Evolutionary conservation across 352 stramenopile genomes (phyloP), one percentile per base, ranked within the genome.

Genomic region (Phytophthora megakarya): DNA sequence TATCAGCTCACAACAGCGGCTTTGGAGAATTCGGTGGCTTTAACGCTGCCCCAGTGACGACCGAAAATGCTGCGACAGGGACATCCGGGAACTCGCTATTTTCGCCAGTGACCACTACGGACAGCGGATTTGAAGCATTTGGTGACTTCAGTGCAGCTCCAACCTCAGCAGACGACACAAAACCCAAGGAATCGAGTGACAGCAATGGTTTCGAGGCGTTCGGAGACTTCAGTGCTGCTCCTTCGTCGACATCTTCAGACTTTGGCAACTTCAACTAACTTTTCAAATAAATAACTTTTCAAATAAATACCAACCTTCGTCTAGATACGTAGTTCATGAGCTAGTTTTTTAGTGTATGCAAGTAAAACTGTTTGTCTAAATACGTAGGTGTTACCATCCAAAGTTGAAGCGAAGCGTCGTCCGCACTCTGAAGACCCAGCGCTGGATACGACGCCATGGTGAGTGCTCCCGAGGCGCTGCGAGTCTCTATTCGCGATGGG

Each of bases 391-490:
- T n/a, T n/a, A n/a, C n/a, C n/a, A 39, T 69, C 55, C 16, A 19
- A 39, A 44, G 53, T 70, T 62, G 53, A 66, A 71, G 53, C 23
- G 63, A 77, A 80, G 58, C 61, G 72, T 66, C 65, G 73, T 61
- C 19, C 12, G 30, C 13, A 32, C 23, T 49, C 37, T 5, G 39
- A 25, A n/a, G n/a, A n/a, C 16, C 3, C 6, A 43, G 44, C 45
- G 18, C 39, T 15, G 26, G 62, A 60, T 63, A 45, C 33, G 48
- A 61, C 61, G 40, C 19, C 44, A 93, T 92, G 82, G 82, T 93
- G 66, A 90, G 81, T 56, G 82, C 75, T 2, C 61, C 67, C 3
- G 86, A 92, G 52, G 84, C 82, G 45, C 80, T 82, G 21, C 72
- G 69, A 18, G 52, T 62, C 21, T 79, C 84, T 40, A 69, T 93